Percentiles rank a stretch among this genome's conserved stretches.
Evolutionary conservation across 2,329 filamentous ascomycete species (phyloP).

Genomic region (Hymenoscyphus infarciens): DNA sequence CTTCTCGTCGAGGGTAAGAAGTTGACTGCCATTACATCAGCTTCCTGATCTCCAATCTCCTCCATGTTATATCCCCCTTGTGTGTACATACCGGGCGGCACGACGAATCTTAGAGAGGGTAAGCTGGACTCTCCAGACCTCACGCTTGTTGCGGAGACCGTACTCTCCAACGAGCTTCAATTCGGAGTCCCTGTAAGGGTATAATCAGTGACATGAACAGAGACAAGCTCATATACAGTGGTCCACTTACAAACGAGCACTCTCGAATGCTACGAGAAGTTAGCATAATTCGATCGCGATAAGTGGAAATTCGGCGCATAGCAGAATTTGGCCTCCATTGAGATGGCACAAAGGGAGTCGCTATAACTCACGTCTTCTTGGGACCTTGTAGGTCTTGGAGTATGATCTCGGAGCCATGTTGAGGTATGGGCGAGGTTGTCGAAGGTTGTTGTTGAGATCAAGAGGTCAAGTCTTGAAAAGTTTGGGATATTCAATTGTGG

Average conservation of each 20-base stretch:
- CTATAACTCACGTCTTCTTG: slow-evolving; percentile 61
- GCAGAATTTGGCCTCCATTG: neutral
- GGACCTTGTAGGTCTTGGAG: slow-evolving; percentile 99
- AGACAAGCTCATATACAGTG: slow-evolving; percentile 98
- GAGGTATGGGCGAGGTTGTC: slow-evolving; percentile 15
- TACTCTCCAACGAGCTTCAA: slow-evolving; percentile 99
- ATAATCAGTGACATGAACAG: slow-evolving; percentile 88
- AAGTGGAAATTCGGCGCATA: neutral
- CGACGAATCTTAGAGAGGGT: slow-evolving; percentile 99
- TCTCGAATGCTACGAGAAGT: slow-evolving; percentile 74
- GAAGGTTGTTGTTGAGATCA: slow-evolving; percentile 14
- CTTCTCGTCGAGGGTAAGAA: slow-evolving; percentile 99
- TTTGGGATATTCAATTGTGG: slow-evolving; percentile 5
- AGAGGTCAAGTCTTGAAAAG: neutral
- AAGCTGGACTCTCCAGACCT: slow-evolving; percentile 99
- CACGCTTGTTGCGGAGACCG: slow-evolving; percentile 99
- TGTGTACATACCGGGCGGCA: slow-evolving; percentile 84
- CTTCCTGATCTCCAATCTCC: neutral
- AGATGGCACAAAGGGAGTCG: neutral
- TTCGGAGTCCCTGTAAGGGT: slow-evolving; percentile 82
- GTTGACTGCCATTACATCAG: slow-evolving; percentile 65
- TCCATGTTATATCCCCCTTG: neutral
- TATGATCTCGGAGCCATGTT: slow-evolving; percentile 64
- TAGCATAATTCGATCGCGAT: slow-evolving; percentile 33
- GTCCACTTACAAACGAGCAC: slow-evolving; percentile 99